Evolutionary conservation across 73 alveolate species (phyloP).

Genomic region (Paramecium biaurelia): DNA sequence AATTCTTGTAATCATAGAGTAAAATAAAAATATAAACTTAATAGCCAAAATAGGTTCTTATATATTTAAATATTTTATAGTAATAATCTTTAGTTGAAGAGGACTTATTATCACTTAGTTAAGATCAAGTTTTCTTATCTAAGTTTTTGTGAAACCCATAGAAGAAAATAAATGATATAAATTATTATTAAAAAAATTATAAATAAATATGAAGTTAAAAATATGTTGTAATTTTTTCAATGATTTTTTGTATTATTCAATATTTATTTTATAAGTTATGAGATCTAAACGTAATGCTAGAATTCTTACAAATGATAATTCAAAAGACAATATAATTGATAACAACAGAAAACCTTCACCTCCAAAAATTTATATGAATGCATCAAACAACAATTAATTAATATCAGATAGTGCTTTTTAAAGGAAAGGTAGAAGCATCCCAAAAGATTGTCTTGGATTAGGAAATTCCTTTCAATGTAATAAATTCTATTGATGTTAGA

Average conservation of each 20-base stretch:
- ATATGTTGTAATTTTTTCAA: neutral
- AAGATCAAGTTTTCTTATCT: neutral
- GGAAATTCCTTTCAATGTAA: neutral
- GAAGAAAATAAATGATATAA: neutral
- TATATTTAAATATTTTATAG: neutral
- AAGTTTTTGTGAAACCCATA: neutral
- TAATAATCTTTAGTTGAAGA: no score
- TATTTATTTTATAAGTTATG: neutral
- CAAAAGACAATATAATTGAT: neutral
- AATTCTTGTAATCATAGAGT: neutral
- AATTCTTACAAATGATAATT: neutral
- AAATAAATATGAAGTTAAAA: neutral
- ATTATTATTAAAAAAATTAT: neutral
- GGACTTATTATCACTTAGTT: no score
- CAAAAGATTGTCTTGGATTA: neutral
- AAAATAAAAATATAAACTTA: neutral
- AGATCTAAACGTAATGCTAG: neutral
- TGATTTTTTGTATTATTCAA: neutral
- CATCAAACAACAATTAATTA: neutral
- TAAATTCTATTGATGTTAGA: neutral
- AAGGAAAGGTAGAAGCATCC: constrained; percentile 29
- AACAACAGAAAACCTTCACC: neutral
- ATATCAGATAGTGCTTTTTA: neutral
- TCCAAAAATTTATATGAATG: neutral
- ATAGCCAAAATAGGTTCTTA: neutral